Evolutionary conservation across 2,329 filamentous ascomycete species (phyloP).

Genomic region (Parafenestella ontariensis): DNA sequence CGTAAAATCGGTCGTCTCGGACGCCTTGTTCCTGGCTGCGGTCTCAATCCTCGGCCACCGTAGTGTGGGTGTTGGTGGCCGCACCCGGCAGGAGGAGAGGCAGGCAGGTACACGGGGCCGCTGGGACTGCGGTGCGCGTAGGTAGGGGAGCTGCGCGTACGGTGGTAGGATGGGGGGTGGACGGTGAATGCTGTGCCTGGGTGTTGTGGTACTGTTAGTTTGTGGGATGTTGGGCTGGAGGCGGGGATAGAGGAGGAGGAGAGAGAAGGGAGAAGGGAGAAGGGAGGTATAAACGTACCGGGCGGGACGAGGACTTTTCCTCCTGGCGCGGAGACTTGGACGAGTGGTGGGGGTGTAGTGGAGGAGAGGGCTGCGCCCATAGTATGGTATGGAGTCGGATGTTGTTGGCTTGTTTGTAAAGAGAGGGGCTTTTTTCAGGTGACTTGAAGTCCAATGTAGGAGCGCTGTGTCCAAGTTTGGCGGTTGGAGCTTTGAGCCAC

Average conservation of each 20-base stretch:
- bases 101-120: background rate
- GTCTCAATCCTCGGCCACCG: background rate
- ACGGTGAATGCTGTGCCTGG: constrained; percentile 11
- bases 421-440: too few species aligned
- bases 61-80: background rate
- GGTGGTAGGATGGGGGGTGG: background rate
- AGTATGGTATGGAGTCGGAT: too few species aligned
- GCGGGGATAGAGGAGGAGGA: background rate
- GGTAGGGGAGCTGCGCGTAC: background rate
- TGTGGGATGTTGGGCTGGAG: background rate
- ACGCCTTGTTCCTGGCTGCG: background rate
- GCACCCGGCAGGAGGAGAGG: background rate
- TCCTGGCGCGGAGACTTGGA: constrained; percentile 27
- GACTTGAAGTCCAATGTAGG: too few species aligned
- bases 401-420: too few species aligned
- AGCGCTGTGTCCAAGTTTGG: too few species aligned
- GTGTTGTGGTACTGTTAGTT: background rate
- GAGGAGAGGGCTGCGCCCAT: constrained; percentile 36
- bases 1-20: background rate
- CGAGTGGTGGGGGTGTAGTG: constrained; percentile 29
- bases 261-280: background rate
- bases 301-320: constrained; percentile 31
- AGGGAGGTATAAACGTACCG: background rate
- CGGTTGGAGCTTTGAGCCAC: too few species aligned
- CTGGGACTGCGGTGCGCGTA: background rate